Percentiles rank a stretch among this genome's conserved stretches.
phyloP scores from a whole-genome alignment of 352 stramenopile genomes.

The Phytophthora citricola region DNA sequence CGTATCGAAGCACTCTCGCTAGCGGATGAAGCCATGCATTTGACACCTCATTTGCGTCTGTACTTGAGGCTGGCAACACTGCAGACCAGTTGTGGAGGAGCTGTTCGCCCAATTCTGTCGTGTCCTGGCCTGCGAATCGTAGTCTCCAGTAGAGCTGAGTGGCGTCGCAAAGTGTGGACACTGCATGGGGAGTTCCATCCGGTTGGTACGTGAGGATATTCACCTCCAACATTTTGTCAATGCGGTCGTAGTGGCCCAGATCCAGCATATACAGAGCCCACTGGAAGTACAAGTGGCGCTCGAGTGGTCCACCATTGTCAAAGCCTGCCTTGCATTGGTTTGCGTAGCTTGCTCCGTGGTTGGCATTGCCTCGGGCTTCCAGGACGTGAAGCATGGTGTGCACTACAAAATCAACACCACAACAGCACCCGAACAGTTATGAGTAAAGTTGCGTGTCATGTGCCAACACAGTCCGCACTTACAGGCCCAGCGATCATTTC shows the following conservation, averaged over 20 bases:
- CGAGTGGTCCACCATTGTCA: conserved; percentile 75
- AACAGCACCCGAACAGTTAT: conserved; percentile 3
- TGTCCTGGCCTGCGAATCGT: conserved; percentile 76
- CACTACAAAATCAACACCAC: conserved; percentile 44
- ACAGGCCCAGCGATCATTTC: conserved; percentile 88
- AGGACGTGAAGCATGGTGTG: conserved; percentile 82
- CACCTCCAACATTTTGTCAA: conserved; percentile 81
- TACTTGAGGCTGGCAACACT: conserved; percentile 28
- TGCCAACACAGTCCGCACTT: conserved; percentile 29
- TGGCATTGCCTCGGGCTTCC: conserved; percentile 81
- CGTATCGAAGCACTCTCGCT: conserved; percentile 63
- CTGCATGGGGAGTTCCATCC: conserved; percentile 50
- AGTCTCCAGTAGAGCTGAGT: conserved; percentile 89
- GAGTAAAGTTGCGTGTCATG: neutral
- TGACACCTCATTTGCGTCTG: conserved; percentile 17
- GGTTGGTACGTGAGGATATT: conserved; percentile 65
- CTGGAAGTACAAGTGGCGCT: conserved; percentile 83
- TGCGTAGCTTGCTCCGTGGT: conserved; percentile 86
- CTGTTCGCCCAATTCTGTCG: conserved; percentile 57
- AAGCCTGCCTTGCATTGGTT: conserved; percentile 83
- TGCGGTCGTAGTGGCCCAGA: conserved; percentile 82
- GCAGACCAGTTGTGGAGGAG: conserved; percentile 63
- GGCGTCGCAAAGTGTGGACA: conserved; percentile 67
- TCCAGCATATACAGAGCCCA: conserved; percentile 86
- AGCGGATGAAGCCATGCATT: conserved; percentile 53